Conservation (phyloP, 139 green algal genomes). For the Limnomonas spitsbergensis region DNA sequence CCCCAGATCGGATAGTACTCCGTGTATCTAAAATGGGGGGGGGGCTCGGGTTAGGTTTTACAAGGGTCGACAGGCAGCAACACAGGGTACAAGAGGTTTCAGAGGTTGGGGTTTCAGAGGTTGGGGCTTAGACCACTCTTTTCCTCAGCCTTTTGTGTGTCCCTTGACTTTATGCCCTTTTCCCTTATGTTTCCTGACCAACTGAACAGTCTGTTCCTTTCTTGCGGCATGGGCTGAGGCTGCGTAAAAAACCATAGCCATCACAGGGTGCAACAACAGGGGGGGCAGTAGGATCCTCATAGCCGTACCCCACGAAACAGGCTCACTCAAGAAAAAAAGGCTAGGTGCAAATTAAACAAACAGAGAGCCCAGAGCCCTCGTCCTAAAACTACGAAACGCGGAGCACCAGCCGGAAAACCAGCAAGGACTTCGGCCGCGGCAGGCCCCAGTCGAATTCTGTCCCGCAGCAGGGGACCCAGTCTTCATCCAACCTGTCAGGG, state of each 20-base stretch:
- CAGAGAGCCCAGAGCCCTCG: background rate
- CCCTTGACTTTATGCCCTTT: background rate
- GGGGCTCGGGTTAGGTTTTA: background rate
- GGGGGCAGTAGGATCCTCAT: too few relatives aligned
- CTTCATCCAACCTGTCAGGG: background rate
- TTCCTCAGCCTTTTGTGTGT: too few relatives aligned
- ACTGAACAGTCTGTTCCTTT: background rate
- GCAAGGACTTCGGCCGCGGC: background rate
- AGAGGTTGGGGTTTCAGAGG: too few relatives aligned
- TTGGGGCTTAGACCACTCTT: too few relatives aligned
- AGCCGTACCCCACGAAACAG: too few relatives aligned
- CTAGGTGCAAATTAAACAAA: background rate
- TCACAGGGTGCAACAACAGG: too few relatives aligned
- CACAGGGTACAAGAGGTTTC: background rate
- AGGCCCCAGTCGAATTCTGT: background rate
- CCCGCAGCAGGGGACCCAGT: too few relatives aligned
- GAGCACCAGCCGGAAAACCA: background rate
- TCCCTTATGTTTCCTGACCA: background rate
- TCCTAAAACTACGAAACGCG: background rate
- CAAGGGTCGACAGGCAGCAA: background rate
- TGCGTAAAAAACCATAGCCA: too few relatives aligned
- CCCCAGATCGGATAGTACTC: conserved; percentile 17
- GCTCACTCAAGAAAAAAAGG: too few relatives aligned
- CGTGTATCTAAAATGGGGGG: background rate
- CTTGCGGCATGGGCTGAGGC: too few relatives aligned